Percentiles rank a stretch among this genome's conserved stretches.
phyloP scores from a whole-genome alignment of 2,329 filamentous ascomycete genomes.

The Sporothrix curviconia region DNA sequence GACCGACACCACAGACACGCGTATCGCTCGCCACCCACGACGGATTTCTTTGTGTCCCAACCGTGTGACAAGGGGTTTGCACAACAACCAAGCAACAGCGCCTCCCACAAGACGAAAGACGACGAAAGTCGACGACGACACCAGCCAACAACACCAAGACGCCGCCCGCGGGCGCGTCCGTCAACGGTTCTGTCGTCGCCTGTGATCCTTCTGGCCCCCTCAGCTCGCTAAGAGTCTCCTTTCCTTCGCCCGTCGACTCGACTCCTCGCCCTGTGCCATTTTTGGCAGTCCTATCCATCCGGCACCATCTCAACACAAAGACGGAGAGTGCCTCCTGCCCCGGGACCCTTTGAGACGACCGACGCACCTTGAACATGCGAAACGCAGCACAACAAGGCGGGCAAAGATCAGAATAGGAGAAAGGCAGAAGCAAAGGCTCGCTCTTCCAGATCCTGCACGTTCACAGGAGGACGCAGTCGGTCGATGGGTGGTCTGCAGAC shows the following conservation, averaged over 20 bases:
- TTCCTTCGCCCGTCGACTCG: not conserved
- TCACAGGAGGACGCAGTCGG: too few relatives aligned
- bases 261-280: too few relatives aligned
- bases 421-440: too few relatives aligned
- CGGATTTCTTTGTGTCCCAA: too few relatives aligned
- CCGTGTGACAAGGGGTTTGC: conserved; percentile 3
- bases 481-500: too few relatives aligned
- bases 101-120: not conserved
- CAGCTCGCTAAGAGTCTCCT: not conserved
- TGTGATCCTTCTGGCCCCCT: not conserved
- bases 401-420: not conserved
- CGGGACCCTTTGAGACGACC: not conserved
- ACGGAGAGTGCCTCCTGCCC: not conserved
- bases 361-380: not conserved
- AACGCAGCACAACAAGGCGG: not conserved
- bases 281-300: not conserved
- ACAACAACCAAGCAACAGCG: not conserved
- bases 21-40: not conserved
- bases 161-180: not conserved
- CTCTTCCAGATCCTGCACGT: too few relatives aligned
- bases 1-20: not conserved
- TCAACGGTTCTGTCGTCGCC: not conserved
- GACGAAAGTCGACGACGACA: not conserved
- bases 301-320: not conserved
- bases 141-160: not conserved